Conservation (phyloP, 1,284 basidiomycete species). For the Ceratobasidium sp. region DNA sequence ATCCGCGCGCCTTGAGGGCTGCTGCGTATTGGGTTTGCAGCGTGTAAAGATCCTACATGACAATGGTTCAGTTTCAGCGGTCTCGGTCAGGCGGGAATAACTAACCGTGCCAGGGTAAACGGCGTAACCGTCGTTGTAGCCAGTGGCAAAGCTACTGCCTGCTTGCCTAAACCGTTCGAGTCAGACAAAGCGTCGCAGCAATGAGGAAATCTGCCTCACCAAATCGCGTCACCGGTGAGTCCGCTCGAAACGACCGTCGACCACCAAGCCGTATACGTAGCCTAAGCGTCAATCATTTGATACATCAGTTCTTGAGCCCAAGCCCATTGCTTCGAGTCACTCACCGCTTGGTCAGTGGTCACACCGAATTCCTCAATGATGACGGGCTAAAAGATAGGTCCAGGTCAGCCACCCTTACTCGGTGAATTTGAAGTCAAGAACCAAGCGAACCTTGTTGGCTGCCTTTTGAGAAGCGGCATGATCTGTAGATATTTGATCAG, state of each 20-base stretch:
- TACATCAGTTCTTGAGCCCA: too few relatives aligned
- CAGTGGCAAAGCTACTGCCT: slow-evolving; percentile 54
- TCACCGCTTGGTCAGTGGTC: slow-evolving; percentile 58
- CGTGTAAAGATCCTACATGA: slow-evolving; percentile 51
- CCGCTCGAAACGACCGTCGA: slow-evolving; percentile 65
- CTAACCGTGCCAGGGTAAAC: slow-evolving; percentile 57
- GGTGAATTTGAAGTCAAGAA: slow-evolving; percentile 5
- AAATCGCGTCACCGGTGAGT: slow-evolving; percentile 58
- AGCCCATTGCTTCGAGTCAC: slow-evolving; percentile 4
- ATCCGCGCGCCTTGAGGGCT: slow-evolving; percentile 54
- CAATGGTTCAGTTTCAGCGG: neutral
- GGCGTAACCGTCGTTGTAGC: slow-evolving; percentile 65
- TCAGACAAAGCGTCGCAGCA: neutral
- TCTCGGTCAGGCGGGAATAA: neutral
- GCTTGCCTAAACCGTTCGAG: slow-evolving; percentile 68
- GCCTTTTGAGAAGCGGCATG: slow-evolving; percentile 67
- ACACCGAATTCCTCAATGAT: slow-evolving; percentile 70
- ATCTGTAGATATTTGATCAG: slow-evolving; percentile 60
- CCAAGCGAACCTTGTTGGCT: slow-evolving; percentile 60
- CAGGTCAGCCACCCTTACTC: slow-evolving; percentile 7
- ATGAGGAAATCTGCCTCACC: neutral
- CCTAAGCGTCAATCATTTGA: slow-evolving; percentile 48
- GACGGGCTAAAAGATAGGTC: slow-evolving; percentile 60
- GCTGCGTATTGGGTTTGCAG: slow-evolving; percentile 52
- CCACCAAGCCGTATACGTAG: slow-evolving; percentile 68